Conservation (phyloP, 116 monocot genomes). For the Cymodocea nodosa region DNA sequence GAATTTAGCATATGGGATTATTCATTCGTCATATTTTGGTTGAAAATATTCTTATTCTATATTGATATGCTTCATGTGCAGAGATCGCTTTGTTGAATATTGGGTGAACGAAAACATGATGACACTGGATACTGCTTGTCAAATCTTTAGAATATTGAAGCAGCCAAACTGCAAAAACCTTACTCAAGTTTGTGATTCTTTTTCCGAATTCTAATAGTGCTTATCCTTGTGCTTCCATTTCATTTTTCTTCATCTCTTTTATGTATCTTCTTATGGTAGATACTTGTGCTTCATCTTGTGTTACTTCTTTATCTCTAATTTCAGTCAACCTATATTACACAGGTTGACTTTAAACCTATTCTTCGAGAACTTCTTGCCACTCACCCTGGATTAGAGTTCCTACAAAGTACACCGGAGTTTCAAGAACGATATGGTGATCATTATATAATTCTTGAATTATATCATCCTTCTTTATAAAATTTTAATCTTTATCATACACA, state of each 20-base stretch:
- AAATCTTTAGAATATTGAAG: constrained; percentile 67
- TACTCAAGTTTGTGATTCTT: constrained; percentile 29
- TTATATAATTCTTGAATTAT: too few relatives aligned
- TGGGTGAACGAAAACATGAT: constrained; percentile 77
- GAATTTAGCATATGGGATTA: too few relatives aligned
- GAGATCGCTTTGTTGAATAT: constrained; percentile 80
- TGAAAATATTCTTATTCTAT: too few relatives aligned
- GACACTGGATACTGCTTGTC: constrained; percentile 57
- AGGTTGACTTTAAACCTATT: constrained; percentile 23
- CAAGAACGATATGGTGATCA: constrained; percentile 22
- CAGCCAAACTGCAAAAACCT: constrained; percentile 53
- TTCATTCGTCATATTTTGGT: too few relatives aligned
- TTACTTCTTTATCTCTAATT: background rate
- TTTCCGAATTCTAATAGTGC: background rate
- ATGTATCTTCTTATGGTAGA: too few relatives aligned
- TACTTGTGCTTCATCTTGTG: background rate
- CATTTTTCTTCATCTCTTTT: background rate
- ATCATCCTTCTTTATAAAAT: too few relatives aligned
- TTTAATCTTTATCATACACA: too few relatives aligned
- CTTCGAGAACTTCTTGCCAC: constrained; percentile 14
- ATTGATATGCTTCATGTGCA: constrained; percentile 12
- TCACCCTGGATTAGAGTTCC: constrained; percentile 16
- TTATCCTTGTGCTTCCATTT: background rate
- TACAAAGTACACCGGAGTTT: constrained; percentile 19
- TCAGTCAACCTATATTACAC: background rate